These are phyloP conservation scores for Phytophthora tentaculata DNA, from an alignment of 352 stramenopile species.

Conservation along the genomic window DNA sequence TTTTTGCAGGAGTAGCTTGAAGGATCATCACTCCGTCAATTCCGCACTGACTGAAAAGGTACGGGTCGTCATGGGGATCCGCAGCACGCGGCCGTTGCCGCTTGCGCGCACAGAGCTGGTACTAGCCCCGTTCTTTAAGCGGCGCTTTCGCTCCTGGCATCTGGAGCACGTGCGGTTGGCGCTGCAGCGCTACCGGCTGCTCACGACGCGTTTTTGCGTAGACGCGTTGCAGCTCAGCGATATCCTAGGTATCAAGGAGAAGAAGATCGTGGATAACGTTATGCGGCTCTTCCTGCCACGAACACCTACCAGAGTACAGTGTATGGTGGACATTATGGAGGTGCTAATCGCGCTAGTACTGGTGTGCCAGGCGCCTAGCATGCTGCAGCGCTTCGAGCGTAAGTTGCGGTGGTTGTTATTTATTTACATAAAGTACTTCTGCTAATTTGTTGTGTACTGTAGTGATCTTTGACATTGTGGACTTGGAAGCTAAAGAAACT, in stretches of 20 bases:
- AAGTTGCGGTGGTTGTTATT: slow-evolving; percentile 5
- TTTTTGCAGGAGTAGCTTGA: slow-evolving; percentile 24
- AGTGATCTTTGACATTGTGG: slow-evolving; percentile 73
- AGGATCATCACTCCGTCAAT: slow-evolving; percentile 30
- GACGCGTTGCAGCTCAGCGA: slow-evolving; percentile 57
- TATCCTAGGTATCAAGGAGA: slow-evolving; percentile 61
- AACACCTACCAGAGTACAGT: slow-evolving; percentile 63
- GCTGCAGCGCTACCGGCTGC: slow-evolving; percentile 55
- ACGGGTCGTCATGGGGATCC: slow-evolving; percentile 52
- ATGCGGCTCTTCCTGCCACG: slow-evolving; percentile 61
- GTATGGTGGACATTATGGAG: slow-evolving; percentile 77
- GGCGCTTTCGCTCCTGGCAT: slow-evolving; percentile 64
- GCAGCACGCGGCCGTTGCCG: slow-evolving; percentile 61
- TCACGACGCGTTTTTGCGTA: slow-evolving; percentile 66
- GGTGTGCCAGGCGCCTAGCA: slow-evolving; percentile 64
- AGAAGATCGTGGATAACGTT: slow-evolving; percentile 51
- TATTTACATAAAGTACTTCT: background rate
- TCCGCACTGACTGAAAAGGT: slow-evolving; percentile 5
- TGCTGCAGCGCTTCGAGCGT: slow-evolving; percentile 68
- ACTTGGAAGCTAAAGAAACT: slow-evolving; percentile 39
- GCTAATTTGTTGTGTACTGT: slow-evolving; percentile 3
- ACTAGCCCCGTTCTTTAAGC: slow-evolving; percentile 55
- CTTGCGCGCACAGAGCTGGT: slow-evolving; percentile 49
- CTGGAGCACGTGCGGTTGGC: slow-evolving; percentile 59
- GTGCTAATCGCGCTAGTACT: slow-evolving; percentile 66